Conservation (phyloP, 306 rosid species). For the Vigna hirtella region DNA sequence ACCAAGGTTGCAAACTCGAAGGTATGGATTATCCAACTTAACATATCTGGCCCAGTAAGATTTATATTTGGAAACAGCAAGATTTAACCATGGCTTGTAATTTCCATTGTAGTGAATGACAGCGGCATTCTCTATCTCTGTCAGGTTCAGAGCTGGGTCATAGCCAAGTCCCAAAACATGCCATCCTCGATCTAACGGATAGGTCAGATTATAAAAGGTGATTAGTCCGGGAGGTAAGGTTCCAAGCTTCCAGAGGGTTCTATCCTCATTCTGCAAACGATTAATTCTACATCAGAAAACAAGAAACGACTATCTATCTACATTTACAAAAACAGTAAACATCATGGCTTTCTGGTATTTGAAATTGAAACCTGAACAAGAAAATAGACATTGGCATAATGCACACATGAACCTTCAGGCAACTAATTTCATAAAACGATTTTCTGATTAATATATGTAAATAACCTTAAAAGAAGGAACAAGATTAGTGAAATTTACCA, state of each 20-base stretch:
- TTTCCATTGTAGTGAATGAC: constrained; percentile 98
- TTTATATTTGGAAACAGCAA: constrained; percentile 92
- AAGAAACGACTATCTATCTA: constrained; percentile 21
- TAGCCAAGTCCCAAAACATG: constrained; percentile 97
- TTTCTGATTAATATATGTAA: constrained; percentile 15
- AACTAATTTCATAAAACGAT: constrained; percentile 28
- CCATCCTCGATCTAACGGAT: constrained; percentile 87
- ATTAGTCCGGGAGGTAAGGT: constrained; percentile 92
- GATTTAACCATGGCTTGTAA: constrained; percentile 96
- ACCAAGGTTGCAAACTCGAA: constrained; percentile 68
- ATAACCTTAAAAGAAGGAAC: constrained; percentile 23
- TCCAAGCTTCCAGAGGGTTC: constrained; percentile 99
- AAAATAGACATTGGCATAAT: constrained; percentile 4
- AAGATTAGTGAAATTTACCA: constrained; percentile 59
- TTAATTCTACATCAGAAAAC: constrained; percentile 41
- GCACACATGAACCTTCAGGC: constrained; percentile 15
- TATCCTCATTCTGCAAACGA: constrained; percentile 82
- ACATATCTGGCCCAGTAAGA: constrained; percentile 91
- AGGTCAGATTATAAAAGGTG: constrained; percentile 86
- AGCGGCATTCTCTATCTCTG: constrained; percentile 83
- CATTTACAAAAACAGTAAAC: background rate
- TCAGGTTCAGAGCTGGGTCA: constrained; percentile 87
- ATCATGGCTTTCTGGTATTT: constrained; percentile 5
- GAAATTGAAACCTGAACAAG: constrained; percentile 10
- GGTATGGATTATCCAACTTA: constrained; percentile 76